phyloP scores from a whole-genome alignment of 129 eudicot genomes.

The Flaveria linearis region DNA sequence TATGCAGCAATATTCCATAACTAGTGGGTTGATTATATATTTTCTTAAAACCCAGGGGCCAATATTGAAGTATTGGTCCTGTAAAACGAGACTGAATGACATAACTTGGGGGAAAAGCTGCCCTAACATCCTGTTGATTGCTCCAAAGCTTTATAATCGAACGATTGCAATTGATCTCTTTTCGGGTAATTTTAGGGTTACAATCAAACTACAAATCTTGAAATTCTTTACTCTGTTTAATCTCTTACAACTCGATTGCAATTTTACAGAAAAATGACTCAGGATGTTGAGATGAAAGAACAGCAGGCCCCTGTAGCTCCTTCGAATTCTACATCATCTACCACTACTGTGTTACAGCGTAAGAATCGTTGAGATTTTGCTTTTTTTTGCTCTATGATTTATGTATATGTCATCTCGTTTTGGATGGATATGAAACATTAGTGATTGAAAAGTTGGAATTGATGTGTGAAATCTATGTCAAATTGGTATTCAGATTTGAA shows the following conservation, averaged over 20 bases:
- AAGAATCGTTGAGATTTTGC: slow-evolving; percentile 21
- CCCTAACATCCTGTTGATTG: slow-evolving; percentile 31
- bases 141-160: slow-evolving; percentile 15
- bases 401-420: slow-evolving; percentile 4
- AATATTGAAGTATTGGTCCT: slow-evolving; percentile 6
- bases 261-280: slow-evolving; percentile 68
- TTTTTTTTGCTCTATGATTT: neutral
- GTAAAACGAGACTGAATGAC: slow-evolving; percentile 25
- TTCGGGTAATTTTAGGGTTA: slow-evolving; percentile 33
- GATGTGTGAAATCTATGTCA: slow-evolving; percentile 17
- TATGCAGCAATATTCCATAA: neutral
- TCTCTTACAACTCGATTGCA: slow-evolving; percentile 19
- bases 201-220: slow-evolving; percentile 4
- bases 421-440: neutral
- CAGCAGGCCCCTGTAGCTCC: slow-evolving; percentile 48
- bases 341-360: slow-evolving; percentile 72
- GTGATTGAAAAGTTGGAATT: slow-evolving; percentile 16
- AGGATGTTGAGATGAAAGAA: slow-evolving; percentile 97
- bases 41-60: neutral
- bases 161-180: slow-evolving; percentile 29
- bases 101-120: slow-evolving; percentile 48
- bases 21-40: neutral
- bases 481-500: slow-evolving; percentile 63
- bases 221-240: neutral
- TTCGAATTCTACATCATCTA: slow-evolving; percentile 58